Evolutionary conservation across 139 green algal genomes (phyloP), one percentile per base, ranked within the genome.

Genomic region (Zygnema circumcarinatum): DNA sequence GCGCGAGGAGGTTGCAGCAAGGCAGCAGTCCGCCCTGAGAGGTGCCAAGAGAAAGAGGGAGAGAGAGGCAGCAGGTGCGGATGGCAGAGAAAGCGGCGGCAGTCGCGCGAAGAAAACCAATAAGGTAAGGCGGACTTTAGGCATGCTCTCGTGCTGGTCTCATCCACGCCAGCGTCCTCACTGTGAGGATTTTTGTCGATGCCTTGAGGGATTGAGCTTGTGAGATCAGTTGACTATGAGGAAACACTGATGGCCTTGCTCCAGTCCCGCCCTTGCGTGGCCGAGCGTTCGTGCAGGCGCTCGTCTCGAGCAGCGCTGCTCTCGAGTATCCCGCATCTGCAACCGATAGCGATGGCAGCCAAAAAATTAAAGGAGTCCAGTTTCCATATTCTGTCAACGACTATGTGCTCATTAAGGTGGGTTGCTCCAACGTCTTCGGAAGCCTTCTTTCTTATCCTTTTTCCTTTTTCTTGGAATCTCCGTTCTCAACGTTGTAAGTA

Each of bases 301-400:
- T 25, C 7, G 47, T 62, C 16, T 62, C 47, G 7, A 16, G 47
- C 7, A 62, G 7, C 7, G 7, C 7, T 25, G 47, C 47, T 62
- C 47, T 62, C 7, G 47, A 62, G 47, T 62, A 62, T 62, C 47
- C 47, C 16, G 47, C 7, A 62, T 62, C 16, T 62, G 7, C 47
- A 7, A 62, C 47, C 16, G 47, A 62, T 62, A 16, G 7, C 16
- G 47, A 62, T 7, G 47, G 7, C 16, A 25, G 47, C 47, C 7
- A 25, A 25, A 62, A 62, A 62, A 11, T 78, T 3, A 78, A 78
- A 41, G 69, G 69, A 22, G 84, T 84, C 16, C 84, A 89, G 56
- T 90, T 87, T 38, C 86, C 86, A 1, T 90, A 83, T 72, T 31
- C 84, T 56, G 78, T 85, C 1, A 68, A 87, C 39, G 86, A 90